A percentile compares a stretch with the other conserved stretches of the same genome.
These are phyloP conservation scores for Xylariomycetidae sp. DNA, from an alignment of 2,329 filamentous ascomycete species.

Conservation along the genomic window DNA sequence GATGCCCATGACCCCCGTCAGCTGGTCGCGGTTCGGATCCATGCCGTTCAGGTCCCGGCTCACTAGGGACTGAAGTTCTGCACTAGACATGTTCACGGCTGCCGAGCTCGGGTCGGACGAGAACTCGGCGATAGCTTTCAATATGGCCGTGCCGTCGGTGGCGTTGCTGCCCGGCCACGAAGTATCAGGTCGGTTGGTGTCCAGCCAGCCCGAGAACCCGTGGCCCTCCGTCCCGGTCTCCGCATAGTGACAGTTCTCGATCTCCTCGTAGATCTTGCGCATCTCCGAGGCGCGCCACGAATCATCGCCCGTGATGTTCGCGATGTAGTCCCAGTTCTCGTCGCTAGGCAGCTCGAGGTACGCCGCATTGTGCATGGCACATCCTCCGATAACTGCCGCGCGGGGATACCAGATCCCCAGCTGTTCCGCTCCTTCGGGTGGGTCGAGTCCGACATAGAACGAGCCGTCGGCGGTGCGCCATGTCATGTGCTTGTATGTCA, in stretches of 20 bases:
- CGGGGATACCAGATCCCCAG: conserved; percentile 56
- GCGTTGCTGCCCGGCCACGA: conserved; percentile 14
- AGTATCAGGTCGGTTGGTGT: conserved; percentile 15
- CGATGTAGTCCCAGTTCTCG: conserved; percentile 39
- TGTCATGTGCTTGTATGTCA: conserved; percentile 46
- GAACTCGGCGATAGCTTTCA: conserved; percentile 10
- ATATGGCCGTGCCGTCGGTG: conserved; percentile 11
- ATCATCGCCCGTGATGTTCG: conserved; percentile 28
- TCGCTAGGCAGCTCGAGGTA: conserved; percentile 36
- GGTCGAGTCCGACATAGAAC: conserved; percentile 47
- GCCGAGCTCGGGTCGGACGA: too few relatives aligned
- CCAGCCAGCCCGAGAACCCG: conserved; percentile 21
- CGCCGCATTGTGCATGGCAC: conserved; percentile 19
- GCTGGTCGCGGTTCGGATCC: conserved; percentile 13
- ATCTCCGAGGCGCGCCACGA: conserved; percentile 20
- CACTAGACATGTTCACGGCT: conserved; percentile 12
- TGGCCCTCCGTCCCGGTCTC: conserved; percentile 34
- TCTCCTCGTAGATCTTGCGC: conserved; percentile 20
- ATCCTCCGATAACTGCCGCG: conserved; percentile 39
- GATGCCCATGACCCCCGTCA: conserved; percentile 17
- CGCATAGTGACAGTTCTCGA: conserved; percentile 19
- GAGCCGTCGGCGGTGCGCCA: conserved; percentile 42
- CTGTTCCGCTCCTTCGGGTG: conserved; percentile 44
- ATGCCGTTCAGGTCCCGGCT: conserved; percentile 16
- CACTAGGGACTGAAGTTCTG: conserved; percentile 13